Percentiles rank a stretch among this genome's conserved stretches.
phyloP scores from a whole-genome alignment of 2,329 filamentous ascomycete genomes.

The Atkinsonella hypoxylon region DNA sequence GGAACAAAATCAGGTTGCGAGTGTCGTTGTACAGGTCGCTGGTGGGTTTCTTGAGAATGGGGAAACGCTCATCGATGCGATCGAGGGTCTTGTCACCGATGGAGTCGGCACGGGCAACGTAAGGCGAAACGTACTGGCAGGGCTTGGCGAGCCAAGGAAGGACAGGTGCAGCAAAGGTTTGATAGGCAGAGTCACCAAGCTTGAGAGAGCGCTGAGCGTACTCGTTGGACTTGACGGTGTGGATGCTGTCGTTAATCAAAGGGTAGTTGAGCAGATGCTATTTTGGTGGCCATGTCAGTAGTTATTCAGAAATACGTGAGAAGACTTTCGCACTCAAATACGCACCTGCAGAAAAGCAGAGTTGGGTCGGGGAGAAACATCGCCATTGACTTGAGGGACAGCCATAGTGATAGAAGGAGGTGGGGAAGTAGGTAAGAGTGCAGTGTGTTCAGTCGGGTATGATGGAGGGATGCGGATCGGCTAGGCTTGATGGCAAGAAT shows the following conservation, averaged over 20 bases:
- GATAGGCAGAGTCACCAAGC: slow-evolving; percentile 62
- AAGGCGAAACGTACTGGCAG: slow-evolving; percentile 73
- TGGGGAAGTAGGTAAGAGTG: no score
- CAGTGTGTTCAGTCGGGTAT: no score
- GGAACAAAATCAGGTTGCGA: slow-evolving; percentile 48
- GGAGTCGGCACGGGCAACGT: slow-evolving; percentile 69
- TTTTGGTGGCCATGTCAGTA: neutral
- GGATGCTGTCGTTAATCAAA: slow-evolving; percentile 65
- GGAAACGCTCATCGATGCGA: slow-evolving; percentile 59
- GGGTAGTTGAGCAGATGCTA: slow-evolving; percentile 82
- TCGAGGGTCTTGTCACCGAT: slow-evolving; percentile 61
- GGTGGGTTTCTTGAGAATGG: slow-evolving; percentile 64
- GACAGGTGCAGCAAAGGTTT: slow-evolving; percentile 64
- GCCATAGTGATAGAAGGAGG: slow-evolving; percentile 18
- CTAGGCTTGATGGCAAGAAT: neutral
- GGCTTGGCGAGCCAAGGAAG: slow-evolving; percentile 60
- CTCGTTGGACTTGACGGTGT: slow-evolving; percentile 68
- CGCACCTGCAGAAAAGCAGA: slow-evolving; percentile 40
- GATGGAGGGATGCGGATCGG: neutral
- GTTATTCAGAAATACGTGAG: no score
- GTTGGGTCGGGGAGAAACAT: slow-evolving; percentile 30
- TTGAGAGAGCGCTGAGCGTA: slow-evolving; percentile 75
- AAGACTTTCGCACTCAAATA: neutral
- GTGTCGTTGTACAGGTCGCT: slow-evolving; percentile 55
- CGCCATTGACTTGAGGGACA: slow-evolving; percentile 37